Conservation (phyloP, 352 stramenopile species). For the Globisporangium yorkense region DNA sequence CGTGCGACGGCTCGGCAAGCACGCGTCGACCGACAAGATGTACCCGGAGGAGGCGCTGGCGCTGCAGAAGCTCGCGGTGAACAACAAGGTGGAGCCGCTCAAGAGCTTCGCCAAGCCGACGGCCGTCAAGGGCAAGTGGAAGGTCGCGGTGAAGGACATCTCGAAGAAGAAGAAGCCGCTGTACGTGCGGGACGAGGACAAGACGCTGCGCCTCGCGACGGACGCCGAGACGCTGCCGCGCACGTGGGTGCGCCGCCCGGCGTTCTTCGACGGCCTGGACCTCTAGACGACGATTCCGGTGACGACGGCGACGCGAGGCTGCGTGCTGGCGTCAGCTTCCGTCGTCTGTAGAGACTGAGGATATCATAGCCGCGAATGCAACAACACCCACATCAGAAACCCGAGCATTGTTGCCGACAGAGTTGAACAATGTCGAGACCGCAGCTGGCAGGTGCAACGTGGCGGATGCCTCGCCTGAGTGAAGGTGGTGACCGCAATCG, state of each 20-base stretch:
- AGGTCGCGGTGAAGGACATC: conserved; percentile 79
- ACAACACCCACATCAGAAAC: too few species aligned
- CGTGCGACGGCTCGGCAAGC: conserved; percentile 74
- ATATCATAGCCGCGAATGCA: too few species aligned
- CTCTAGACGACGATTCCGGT: conserved; percentile 11
- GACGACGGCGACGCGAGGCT: too few species aligned
- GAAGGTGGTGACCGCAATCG: background rate
- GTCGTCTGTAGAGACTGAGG: too few species aligned
- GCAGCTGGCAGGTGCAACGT: background rate
- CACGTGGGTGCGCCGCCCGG: conserved; percentile 74
- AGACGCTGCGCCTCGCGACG: conserved; percentile 56
- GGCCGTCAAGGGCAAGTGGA: conserved; percentile 54
- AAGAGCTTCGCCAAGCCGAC: conserved; percentile 78
- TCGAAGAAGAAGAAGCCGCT: conserved; percentile 76
- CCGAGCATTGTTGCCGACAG: too few species aligned
- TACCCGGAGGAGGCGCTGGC: conserved; percentile 72
- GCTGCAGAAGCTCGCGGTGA: conserved; percentile 62
- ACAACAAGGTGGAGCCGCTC: conserved; percentile 64
- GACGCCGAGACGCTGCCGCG: conserved; percentile 72
- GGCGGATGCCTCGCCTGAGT: background rate
- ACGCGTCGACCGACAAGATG: conserved; percentile 74
- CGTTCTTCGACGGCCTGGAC: conserved; percentile 67
- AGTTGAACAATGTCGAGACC: too few species aligned
- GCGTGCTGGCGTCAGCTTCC: too few species aligned
- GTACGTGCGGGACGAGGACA: conserved; percentile 52